phyloP scores from a whole-genome alignment of 1,139 yeast genomes.

The Kurtzmaniella quercitrusa region DNA sequence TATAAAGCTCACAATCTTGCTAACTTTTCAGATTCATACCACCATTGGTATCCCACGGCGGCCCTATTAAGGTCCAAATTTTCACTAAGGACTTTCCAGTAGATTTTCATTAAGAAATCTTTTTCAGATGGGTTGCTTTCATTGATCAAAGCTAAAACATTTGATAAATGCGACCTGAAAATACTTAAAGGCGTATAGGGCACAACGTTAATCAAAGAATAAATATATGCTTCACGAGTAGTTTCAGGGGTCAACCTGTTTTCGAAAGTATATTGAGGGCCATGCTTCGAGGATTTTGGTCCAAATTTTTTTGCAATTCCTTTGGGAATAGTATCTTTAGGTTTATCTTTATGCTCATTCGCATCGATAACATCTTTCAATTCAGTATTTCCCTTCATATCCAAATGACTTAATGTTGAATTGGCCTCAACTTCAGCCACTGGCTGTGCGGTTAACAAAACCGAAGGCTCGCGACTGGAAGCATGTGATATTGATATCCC shows the following conservation, averaged over 20 bases:
- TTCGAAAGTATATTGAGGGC: slow-evolving; percentile 17
- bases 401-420: slow-evolving; percentile 31
- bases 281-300: slow-evolving; percentile 3
- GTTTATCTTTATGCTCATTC: slow-evolving; percentile 28
- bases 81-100: slow-evolving; percentile 43
- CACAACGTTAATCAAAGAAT: slow-evolving; percentile 47
- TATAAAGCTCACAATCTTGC: slow-evolving; percentile 11
- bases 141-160: slow-evolving; percentile 38
- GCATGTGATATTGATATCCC: slow-evolving; percentile 21
- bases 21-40: slow-evolving; percentile 37
- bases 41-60: slow-evolving; percentile 64
- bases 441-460: slow-evolving; percentile 37
- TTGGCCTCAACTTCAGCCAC: slow-evolving; percentile 33
- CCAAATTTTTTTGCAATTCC: slow-evolving; percentile 14
- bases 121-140: slow-evolving; percentile 34
- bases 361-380: slow-evolving; percentile 24
- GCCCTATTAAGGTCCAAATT: slow-evolving; percentile 57
- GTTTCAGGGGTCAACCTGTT: slow-evolving; percentile 35
- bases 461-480: slow-evolving; percentile 8
- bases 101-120: slow-evolving; percentile 22
- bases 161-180: slow-evolving; percentile 47
- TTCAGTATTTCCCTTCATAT: slow-evolving; percentile 15
- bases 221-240: slow-evolving; percentile 48
- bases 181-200: slow-evolving; percentile 50
- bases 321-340: slow-evolving; percentile 22